Percentiles rank a stretch among this genome's conserved stretches.
These are phyloP conservation scores for Exophiala phaeomuriformis DNA, from an alignment of 2,329 filamentous ascomycete species.

Conservation along the genomic window DNA sequence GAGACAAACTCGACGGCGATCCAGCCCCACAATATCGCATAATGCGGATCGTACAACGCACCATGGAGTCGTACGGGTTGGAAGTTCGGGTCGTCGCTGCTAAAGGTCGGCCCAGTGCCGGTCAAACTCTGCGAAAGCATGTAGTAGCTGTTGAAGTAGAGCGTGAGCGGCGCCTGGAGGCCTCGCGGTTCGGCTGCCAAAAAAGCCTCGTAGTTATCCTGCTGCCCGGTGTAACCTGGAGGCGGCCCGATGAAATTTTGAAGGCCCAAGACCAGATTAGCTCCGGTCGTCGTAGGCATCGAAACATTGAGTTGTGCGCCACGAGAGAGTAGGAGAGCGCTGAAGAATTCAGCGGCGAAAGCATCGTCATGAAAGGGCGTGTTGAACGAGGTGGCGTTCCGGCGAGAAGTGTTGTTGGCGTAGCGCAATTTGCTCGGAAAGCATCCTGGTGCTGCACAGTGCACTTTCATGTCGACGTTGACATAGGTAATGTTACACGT, in stretches of 20 bases:
- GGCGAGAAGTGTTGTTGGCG: background rate
- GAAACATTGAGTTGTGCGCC: conserved; percentile 2
- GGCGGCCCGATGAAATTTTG: background rate
- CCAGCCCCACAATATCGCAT: conserved; percentile 13
- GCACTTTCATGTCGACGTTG: conserved; percentile 9
- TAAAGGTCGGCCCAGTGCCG: background rate
- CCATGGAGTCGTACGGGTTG: conserved; percentile 1
- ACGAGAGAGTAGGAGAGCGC: conserved; percentile 4
- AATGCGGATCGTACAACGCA: conserved; percentile 10
- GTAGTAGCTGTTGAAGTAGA: conserved; percentile 17
- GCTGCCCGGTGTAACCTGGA: background rate
- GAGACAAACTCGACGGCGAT: conserved; percentile 11
- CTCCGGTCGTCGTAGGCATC: background rate
- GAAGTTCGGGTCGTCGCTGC: conserved; percentile 3
- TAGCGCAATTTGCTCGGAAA: conserved; percentile 8
- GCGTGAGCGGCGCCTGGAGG: conserved; percentile 4
- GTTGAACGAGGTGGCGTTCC: conserved; percentile 9
- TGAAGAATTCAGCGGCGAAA: conserved; percentile 12
- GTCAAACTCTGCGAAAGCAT: conserved; percentile 5
- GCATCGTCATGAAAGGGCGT: conserved; percentile 14
- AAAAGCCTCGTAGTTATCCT: background rate
- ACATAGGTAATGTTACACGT: conserved; percentile 9
- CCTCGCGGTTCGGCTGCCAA: background rate
- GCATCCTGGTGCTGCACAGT: conserved; percentile 9
- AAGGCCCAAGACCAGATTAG: background rate